Conservation (phyloP, 176 grass and related monocot genomes). For the Musa schizocarpa region DNA sequence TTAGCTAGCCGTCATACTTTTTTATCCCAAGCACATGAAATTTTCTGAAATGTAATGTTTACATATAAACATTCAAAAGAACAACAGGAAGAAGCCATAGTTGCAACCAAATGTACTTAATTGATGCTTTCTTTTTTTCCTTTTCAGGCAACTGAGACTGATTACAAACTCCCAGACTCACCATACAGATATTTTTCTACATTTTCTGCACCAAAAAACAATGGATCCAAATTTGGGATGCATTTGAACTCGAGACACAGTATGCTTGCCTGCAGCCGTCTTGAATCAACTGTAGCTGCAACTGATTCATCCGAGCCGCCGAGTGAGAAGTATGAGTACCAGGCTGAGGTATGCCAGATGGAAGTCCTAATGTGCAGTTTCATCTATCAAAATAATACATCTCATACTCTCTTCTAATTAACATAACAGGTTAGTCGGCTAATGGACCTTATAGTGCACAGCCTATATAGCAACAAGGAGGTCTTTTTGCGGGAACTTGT, state of each 20-base stretch:
- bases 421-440: constrained; percentile 80
- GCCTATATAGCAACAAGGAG: constrained; percentile 98
- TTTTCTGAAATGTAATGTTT: too few relatives aligned
- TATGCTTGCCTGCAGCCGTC: constrained; percentile 32
- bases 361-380: background rate
- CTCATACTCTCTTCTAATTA: background rate
- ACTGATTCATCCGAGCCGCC: constrained; percentile 42
- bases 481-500: constrained; percentile 91
- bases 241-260: constrained; percentile 30
- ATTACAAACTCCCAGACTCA: constrained; percentile 15
- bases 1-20: too few relatives aligned
- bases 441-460: constrained; percentile 98
- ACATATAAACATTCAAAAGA: too few relatives aligned
- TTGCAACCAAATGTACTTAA: background rate
- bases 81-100: too few relatives aligned
- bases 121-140: background rate
- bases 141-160: constrained; percentile 43
- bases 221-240: background rate
- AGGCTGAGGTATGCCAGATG: constrained; percentile 64
- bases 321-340: constrained; percentile 73
- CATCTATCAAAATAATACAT: constrained; percentile 3
- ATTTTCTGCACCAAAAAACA: constrained; percentile 28
- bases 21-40: too few relatives aligned
- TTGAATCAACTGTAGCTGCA: constrained; percentile 57
- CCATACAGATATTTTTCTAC: constrained; percentile 46